Percentiles rank a stretch among this genome's conserved stretches.
Evolutionary conservation across 2,329 filamentous ascomycete genomes (phyloP).

Genomic region (Alternaria infectoria): DNA sequence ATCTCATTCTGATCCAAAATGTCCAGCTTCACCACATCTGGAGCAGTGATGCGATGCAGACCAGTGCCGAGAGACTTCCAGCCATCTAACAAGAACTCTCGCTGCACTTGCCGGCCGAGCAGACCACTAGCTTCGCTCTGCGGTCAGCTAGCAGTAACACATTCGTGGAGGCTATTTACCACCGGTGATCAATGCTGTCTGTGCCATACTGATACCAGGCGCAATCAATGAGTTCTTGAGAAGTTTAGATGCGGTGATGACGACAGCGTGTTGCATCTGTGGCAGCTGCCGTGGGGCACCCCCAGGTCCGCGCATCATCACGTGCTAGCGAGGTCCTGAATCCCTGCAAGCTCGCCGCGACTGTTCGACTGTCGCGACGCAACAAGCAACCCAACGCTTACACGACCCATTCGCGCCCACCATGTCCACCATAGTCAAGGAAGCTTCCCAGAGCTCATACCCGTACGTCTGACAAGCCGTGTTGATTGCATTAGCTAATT

Average conservation of each 20-base stretch:
- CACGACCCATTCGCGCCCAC: slow-evolving; percentile 11
- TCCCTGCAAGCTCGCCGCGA: slow-evolving; percentile 15
- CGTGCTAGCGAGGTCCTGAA: slow-evolving; percentile 13
- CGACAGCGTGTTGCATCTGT: neutral
- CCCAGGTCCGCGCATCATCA: slow-evolving; percentile 4
- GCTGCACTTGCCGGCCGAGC: slow-evolving; percentile 78
- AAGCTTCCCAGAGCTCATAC: slow-evolving; percentile 76
- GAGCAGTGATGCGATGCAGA: slow-evolving; percentile 74
- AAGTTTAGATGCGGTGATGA: neutral
- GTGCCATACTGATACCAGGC: slow-evolving; percentile 33
- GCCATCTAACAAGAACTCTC: slow-evolving; percentile 68
- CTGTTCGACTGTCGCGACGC: slow-evolving; percentile 19
- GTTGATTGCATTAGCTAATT: neutral
- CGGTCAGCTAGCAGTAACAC: slow-evolving; percentile 18
- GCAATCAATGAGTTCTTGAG: no score
- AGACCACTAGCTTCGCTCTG: slow-evolving; percentile 68
- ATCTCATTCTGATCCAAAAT: slow-evolving; percentile 56
- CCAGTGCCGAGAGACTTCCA: slow-evolving; percentile 62
- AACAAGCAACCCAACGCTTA: slow-evolving; percentile 5
- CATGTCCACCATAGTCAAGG: slow-evolving; percentile 86
- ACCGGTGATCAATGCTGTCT: slow-evolving; percentile 77
- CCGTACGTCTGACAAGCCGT: slow-evolving; percentile 54
- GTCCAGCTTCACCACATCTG: slow-evolving; percentile 64
- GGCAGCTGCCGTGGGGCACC: neutral
- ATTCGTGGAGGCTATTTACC: slow-evolving; percentile 48